Evolutionary conservation across 176 grass and related monocot genomes (phyloP).

Genomic region (Ampelocalamus luodianensis): DNA sequence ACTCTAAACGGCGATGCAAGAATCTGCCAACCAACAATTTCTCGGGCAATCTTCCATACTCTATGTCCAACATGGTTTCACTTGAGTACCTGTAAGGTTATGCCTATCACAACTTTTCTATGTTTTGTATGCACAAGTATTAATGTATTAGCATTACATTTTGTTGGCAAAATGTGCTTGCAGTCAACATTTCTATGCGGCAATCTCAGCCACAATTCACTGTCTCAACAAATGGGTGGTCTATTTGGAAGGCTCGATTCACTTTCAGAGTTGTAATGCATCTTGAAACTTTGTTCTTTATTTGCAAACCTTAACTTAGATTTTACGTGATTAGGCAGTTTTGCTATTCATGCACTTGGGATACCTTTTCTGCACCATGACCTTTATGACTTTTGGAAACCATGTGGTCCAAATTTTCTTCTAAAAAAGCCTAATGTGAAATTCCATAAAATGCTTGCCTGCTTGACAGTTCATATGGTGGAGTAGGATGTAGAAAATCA

Average conservation of each 20-base stretch:
- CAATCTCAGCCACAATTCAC: slow-evolving; percentile 84
- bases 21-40: slow-evolving; percentile 90
- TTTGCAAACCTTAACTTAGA: slow-evolving; percentile 6
- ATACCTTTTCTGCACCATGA: neutral
- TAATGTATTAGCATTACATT: slow-evolving; percentile 28
- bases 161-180: slow-evolving; percentile 29
- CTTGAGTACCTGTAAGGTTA: slow-evolving; percentile 84
- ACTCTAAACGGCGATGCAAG: slow-evolving; percentile 52
- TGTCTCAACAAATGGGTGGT: slow-evolving; percentile 73
- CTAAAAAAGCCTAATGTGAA: neutral
- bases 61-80: slow-evolving; percentile 71
- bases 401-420: neutral
- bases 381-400: slow-evolving; percentile 16
- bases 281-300: slow-evolving; percentile 35
- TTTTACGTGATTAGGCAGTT: neutral
- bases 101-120: slow-evolving; percentile 24
- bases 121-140: slow-evolving; percentile 18
- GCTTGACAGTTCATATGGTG: slow-evolving; percentile 12
- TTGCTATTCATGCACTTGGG: neutral
- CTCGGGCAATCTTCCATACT: slow-evolving; percentile 82
- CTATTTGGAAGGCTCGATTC: slow-evolving; percentile 69
- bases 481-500: neutral
- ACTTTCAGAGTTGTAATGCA: slow-evolving; percentile 84
- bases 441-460: slow-evolving; percentile 3
- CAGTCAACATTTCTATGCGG: slow-evolving; percentile 48